A percentile compares a stretch with the other conserved stretches of the same genome.
Conservation (phyloP, 192 early-diverging fungal species). For the Helicostylum pulchrum region DNA sequence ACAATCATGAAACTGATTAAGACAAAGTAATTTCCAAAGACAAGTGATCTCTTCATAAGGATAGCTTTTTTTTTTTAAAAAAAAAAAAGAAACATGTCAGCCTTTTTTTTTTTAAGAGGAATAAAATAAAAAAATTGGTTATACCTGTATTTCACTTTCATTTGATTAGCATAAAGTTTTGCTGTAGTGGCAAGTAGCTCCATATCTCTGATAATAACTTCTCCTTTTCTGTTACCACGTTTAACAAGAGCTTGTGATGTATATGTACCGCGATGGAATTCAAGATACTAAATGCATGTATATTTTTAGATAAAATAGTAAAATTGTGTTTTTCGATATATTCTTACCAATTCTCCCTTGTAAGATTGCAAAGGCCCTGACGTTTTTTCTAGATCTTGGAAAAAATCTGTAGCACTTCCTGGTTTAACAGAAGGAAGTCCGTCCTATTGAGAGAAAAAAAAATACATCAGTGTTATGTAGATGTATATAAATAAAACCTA, state of each 20-base stretch:
- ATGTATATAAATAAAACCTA: neutral
- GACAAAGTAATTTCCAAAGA: slow-evolving; percentile 85
- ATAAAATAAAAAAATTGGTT: neutral
- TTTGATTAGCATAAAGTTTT: slow-evolving; percentile 1
- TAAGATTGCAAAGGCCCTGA: slow-evolving; percentile 74
- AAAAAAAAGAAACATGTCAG: neutral
- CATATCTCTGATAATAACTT: slow-evolving; percentile 81
- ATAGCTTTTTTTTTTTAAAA: slow-evolving; percentile 44
- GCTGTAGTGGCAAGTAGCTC: slow-evolving; percentile 72
- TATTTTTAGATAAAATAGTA: neutral
- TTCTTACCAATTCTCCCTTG: slow-evolving; percentile 87
- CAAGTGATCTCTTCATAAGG: slow-evolving; percentile 72
- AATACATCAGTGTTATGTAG: neutral
- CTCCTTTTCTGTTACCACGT: slow-evolving; percentile 79
- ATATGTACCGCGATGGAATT: slow-evolving; percentile 98
- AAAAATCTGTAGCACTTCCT: slow-evolving; percentile 81
- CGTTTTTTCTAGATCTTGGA: slow-evolving; percentile 68
- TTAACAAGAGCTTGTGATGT: slow-evolving; percentile 89
- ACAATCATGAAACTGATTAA: slow-evolving; percentile 99
- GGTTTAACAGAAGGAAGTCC: slow-evolving; percentile 70
- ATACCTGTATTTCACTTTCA: slow-evolving; percentile 6
- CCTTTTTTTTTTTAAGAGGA: neutral
- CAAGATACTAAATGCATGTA: slow-evolving; percentile 72
- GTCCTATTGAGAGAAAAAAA: slow-evolving; percentile 41
- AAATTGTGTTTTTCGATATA: neutral